Percentiles rank a stretch among this genome's conserved stretches.
These are phyloP conservation scores for Tolypocladium sp. DNA, from an alignment of 2,329 filamentous ascomycete species.

Conservation along the genomic window DNA sequence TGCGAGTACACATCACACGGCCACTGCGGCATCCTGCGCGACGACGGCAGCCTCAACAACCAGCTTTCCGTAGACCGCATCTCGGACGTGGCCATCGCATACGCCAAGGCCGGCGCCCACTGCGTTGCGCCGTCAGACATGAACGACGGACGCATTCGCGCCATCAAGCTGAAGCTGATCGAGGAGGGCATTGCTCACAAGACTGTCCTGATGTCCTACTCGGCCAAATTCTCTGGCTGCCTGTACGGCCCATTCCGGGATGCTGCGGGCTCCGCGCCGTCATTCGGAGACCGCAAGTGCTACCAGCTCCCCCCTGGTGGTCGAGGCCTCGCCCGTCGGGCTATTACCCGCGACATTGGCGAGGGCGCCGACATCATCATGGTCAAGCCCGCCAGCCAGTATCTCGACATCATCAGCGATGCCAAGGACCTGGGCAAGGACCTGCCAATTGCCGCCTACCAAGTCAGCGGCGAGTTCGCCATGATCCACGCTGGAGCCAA, in stretches of 20 bases:
- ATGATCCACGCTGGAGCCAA: constrained; percentile 97
- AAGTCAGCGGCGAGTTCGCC: constrained; percentile 93
- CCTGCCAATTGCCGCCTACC: constrained; percentile 88
- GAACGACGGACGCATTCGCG: constrained; percentile 95
- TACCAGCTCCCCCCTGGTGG: constrained; percentile 94
- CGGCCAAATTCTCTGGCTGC: constrained; percentile 94
- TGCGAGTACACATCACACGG: constrained; percentile 99
- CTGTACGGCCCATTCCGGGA: constrained; percentile 96
- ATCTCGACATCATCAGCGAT: constrained; percentile 94
- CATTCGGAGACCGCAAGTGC: constrained; percentile 90
- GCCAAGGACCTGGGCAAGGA: constrained; percentile 91
- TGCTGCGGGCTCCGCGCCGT: constrained; percentile 81
- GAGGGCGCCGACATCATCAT: constrained; percentile 98
- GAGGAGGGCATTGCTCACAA: constrained; percentile 89
- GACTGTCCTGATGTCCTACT: constrained; percentile 93
- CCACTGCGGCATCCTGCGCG: constrained; percentile 90
- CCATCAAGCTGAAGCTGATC: constrained; percentile 96
- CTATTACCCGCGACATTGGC: constrained; percentile 79
- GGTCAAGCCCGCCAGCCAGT: constrained; percentile 96
- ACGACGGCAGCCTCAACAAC: constrained; percentile 91
- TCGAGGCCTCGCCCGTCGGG: constrained; percentile 80
- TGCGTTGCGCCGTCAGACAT: constrained; percentile 97
- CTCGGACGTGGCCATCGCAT: constrained; percentile 93
- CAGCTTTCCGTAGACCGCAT: constrained; percentile 87
- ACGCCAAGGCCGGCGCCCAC: constrained; percentile 91